These are phyloP conservation scores for Diaporthe amygdali DNA, from an alignment of 2,329 filamentous ascomycete species.

Conservation along the genomic window DNA sequence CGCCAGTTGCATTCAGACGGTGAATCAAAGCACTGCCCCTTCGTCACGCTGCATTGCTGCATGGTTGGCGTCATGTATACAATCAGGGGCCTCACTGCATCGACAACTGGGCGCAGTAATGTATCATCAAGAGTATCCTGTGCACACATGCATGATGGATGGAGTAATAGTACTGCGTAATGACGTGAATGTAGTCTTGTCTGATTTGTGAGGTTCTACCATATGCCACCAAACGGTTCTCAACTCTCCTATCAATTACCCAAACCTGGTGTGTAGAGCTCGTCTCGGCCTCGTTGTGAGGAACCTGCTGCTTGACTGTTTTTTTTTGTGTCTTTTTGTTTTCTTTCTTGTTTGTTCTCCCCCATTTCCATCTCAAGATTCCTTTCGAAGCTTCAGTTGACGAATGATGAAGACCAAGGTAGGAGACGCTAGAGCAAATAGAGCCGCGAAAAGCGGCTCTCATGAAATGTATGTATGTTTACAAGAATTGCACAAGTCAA, in stretches of 20 bases:
- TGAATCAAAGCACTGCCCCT: neutral
- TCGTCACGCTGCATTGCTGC: neutral
- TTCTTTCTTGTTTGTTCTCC: neutral
- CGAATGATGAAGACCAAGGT: neutral
- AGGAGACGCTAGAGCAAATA: constrained; percentile 18
- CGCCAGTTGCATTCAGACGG: too few species aligned
- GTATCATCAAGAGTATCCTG: neutral
- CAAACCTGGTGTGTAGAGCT: neutral
- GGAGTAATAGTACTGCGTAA: neutral
- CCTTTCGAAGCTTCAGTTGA: neutral
- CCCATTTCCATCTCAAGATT: neutral
- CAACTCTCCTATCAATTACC: constrained; percentile 22
- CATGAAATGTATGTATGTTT: constrained; percentile 10
- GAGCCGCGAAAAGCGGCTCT: neutral
- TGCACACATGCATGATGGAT: neutral
- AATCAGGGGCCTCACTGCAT: neutral
- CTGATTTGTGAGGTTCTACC: constrained; percentile 22
- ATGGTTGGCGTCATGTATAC: neutral
- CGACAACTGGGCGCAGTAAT: neutral
- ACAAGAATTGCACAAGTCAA: constrained; percentile 15
- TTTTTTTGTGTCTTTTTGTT: neutral
- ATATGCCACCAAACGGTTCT: neutral
- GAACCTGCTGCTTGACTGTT: neutral
- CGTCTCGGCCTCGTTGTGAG: neutral
- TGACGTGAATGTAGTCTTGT: constrained; percentile 18